Conservation (phyloP, 306 rosid genomes). For the Heteromeles arbutifolia region DNA sequence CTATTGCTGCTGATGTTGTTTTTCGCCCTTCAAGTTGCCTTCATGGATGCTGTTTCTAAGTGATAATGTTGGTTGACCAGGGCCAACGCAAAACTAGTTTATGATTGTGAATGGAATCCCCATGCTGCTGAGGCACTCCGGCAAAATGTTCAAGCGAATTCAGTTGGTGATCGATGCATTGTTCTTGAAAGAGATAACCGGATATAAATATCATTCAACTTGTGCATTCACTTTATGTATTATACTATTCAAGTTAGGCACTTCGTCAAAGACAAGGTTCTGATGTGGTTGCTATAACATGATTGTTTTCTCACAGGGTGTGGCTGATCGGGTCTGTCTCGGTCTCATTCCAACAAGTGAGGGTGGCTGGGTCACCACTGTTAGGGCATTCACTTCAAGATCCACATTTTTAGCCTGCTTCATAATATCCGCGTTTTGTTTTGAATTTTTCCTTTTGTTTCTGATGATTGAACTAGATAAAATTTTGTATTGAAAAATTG, state of each 20-base stretch:
- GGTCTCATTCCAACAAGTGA: conserved; percentile 94
- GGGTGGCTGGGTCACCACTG: conserved; percentile 82
- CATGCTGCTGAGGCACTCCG: conserved; percentile 74
- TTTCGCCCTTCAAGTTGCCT: not conserved
- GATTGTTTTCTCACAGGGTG: conserved; percentile 41
- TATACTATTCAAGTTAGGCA: not conserved
- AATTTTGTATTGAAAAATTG: not conserved
- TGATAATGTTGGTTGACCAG: conserved; percentile 40
- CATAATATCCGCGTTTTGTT: not conserved
- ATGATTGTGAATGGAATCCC: conserved; percentile 97
- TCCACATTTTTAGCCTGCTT: not conserved
- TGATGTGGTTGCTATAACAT: not conserved
- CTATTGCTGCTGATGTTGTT: not conserved
- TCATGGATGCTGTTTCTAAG: conserved; percentile 13
- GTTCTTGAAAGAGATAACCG: conserved; percentile 84
- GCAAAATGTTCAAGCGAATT: conserved; percentile 61
- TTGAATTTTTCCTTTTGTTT: not conserved
- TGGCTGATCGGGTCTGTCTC: conserved; percentile 89
- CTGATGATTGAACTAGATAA: no score
- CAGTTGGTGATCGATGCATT: conserved; percentile 59
- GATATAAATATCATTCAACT: not conserved
- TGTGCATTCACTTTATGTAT: not conserved
- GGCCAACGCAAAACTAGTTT: conserved; percentile 76
- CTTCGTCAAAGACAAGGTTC: not conserved
- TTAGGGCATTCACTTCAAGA: conserved; percentile 32